Percentiles rank a stretch among this genome's conserved stretches.
phyloP scores from a whole-genome alignment of 2,329 filamentous ascomycete genomes.

The Ophiostoma novo-ulmi region DNA sequence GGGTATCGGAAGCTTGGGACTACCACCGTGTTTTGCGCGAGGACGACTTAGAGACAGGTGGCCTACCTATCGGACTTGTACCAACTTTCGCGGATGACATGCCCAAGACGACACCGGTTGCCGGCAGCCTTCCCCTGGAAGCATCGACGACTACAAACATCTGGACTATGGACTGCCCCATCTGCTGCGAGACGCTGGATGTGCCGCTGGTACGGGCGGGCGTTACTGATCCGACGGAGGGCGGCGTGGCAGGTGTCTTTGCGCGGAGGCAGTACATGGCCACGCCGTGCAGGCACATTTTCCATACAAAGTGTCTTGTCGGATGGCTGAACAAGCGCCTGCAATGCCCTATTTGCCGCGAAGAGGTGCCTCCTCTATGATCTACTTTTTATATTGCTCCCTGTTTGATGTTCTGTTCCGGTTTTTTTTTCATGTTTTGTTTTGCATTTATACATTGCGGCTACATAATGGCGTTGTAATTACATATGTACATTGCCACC shows the following conservation, averaged over 20 bases:
- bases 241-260: constrained; percentile 62
- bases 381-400: neutral
- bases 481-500: neutral
- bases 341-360: constrained; percentile 92
- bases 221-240: constrained; percentile 44
- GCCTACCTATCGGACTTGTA: constrained; percentile 68
- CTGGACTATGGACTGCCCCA: constrained; percentile 79
- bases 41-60: constrained; percentile 73
- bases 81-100: constrained; percentile 5
- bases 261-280: constrained; percentile 89
- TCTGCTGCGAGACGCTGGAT: constrained; percentile 87
- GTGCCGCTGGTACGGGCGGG: constrained; percentile 70
- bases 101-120: neutral
- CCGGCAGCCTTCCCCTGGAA: constrained; percentile 21
- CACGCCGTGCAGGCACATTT: constrained; percentile 92
- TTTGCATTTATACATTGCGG: neutral
- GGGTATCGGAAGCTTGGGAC: constrained; percentile 76
- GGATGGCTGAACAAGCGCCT: constrained; percentile 92
- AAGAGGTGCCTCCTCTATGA: constrained; percentile 76
- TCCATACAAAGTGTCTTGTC: constrained; percentile 86
- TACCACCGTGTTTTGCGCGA: constrained; percentile 87
- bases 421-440: neutral
- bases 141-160: constrained; percentile 34
- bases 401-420: neutral
- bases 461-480: neutral